Evolutionary conservation across 768 basidiomycete species (phyloP), one percentile per base, ranked within the genome.

Genomic region (Lactarius sp.): DNA sequence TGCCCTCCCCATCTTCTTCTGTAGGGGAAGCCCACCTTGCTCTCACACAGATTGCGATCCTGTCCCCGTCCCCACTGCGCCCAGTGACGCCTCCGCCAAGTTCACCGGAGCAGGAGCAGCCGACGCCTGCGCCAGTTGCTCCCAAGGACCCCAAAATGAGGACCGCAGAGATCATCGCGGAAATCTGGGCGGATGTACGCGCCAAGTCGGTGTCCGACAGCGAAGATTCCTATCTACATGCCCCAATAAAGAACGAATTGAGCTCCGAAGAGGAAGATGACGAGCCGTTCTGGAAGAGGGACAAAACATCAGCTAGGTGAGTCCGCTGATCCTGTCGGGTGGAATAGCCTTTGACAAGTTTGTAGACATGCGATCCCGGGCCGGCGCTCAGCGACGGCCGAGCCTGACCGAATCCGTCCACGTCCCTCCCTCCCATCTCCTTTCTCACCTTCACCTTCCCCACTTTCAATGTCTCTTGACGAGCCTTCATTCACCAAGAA

Each of bases 181-280:
- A 82, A 41, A 87, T 90, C 65, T 87, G 81, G 74, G 84, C 81
- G n/a, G 79, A 76, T 65, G 86, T 83, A 6, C 79, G 64, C 20
- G 68, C 69, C 18, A 60, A 76, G 53, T 83, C 82, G 31, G 20
- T 8, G 33, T 78, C 80, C 2, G 81, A 84, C 10, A 71, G 70
- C 41, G 70, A 75, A 14, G 72, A 75, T 39, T 78, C 83, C 59
- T 60, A 51, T 65, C 27, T 58, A 42, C 57, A 51, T 58, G 66
- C 61, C 18, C 72, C 71, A 52, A 59, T 72, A 54, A 67, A 66
- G 2, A 66, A 66, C n/a, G 70, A 72, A 49, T 69, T 73, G 37
- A 64, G 54, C 18, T 66, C 61, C 7, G 71, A 69, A 14, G 67
- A 65, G 41, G 70, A 71, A 31, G 59, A 60, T 10, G 63, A 64